phyloP scores from a whole-genome alignment of 1,139 yeast species.

The Scheffersomyces segobiensis region DNA sequence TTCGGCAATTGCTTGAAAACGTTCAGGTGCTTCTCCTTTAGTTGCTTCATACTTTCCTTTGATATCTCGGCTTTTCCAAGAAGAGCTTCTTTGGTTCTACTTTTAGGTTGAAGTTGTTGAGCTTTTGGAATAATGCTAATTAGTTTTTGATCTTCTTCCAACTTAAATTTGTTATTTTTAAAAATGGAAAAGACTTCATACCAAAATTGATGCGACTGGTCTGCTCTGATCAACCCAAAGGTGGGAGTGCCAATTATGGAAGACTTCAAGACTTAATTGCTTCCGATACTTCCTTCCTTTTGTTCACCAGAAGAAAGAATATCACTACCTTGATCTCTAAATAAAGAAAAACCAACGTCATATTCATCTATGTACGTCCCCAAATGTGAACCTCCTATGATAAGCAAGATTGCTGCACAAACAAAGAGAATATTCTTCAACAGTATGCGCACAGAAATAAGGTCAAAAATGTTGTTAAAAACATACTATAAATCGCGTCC shows the following conservation, averaged over 20 bases:
- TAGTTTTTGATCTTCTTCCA: neutral
- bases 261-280: neutral
- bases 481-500: too few relatives aligned
- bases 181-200: neutral
- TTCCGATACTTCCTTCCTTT: too few relatives aligned
- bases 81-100: slow-evolving; percentile 1
- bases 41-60: neutral
- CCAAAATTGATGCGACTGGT: neutral
- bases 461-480: too few relatives aligned
- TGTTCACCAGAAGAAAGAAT: too few relatives aligned
- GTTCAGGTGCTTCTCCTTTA: slow-evolving; percentile 1
- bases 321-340: too few relatives aligned
- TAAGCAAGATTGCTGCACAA: neutral
- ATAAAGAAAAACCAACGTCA: too few relatives aligned
- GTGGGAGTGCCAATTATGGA: neutral
- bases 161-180: neutral
- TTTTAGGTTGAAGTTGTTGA: slow-evolving; percentile 1
- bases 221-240: neutral
- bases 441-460: neutral
- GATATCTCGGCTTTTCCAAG: slow-evolving; percentile 1
- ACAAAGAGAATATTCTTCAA: neutral
- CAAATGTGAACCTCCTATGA: neutral
- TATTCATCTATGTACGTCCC: too few relatives aligned
- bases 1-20: neutral
- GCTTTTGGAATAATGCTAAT: neutral